Evolutionary conservation across 192 early-diverging fungal genomes (phyloP), one percentile per base, ranked within the genome.

Genomic region (Rhizoclosmatium sp.): DNA sequence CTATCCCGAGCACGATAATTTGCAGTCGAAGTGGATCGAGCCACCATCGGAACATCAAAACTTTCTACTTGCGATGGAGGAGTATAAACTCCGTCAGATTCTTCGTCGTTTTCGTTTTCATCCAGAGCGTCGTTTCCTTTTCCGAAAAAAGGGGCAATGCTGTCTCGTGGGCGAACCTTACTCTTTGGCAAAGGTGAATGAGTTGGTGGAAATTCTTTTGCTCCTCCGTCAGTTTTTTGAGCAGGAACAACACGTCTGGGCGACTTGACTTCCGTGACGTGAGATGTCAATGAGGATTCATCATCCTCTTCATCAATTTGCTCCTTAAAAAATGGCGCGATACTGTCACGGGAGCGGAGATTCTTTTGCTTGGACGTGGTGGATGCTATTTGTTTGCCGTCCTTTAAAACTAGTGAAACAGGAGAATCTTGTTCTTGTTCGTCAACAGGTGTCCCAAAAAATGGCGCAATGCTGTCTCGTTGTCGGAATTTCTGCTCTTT

Each of bases 401-500:
- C 31, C 31, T 31, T 31, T 31, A 31, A 31, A 31, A 31, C n/a
- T 69, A 7, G 39, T 5, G 61, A n/a, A 21, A 64, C 21, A 21
- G 4, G 14, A 3, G 21, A 41, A 16, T 39, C 62, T 12, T 65
- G 9, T 65, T 65, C 68, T n/a, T 9, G 51, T 3, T 14, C 21
- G 51, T 69, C 68, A 44, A 19, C 23, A 9, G n/a, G 19, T 56
- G 10, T 31, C 31, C 31, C n/a, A 46, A 75, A 75, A 60, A 75
- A 75, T 9, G 73, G 60, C 5, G 73, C 60, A 14, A 75, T 60
- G 44, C 73, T 75, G 39, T 75, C 73, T 19, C 70, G 70, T 42
- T 5, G n/a, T 14, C 70, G 48, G 39, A 54, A 54, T 16, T 54
- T 54, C 51, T 54, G 51, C 51, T 12, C 51, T 12, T 54, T 31